These are phyloP conservation scores for Pseudoneurospora amorphoporcata DNA, from an alignment of 495 filamentous ascomycete species.

Conservation along the genomic window DNA sequence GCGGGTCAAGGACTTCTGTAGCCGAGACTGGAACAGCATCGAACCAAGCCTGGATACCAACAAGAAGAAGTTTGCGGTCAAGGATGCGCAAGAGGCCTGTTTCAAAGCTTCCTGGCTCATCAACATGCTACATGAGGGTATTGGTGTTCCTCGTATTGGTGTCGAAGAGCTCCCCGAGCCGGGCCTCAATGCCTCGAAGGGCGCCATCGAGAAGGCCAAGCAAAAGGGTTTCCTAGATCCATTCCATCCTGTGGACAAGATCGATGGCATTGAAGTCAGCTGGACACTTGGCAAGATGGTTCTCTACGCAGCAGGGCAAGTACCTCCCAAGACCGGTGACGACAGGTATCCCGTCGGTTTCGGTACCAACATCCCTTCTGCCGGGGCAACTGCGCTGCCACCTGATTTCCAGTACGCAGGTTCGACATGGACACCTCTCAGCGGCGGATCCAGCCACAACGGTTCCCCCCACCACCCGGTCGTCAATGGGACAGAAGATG, in stretches of 20 bases:
- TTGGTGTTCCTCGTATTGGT: constrained; percentile 85
- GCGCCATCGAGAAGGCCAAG: constrained; percentile 56
- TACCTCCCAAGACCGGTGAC: constrained; percentile 51
- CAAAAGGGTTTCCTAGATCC: constrained; percentile 75
- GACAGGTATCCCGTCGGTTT: constrained; percentile 71
- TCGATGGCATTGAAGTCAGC: constrained; percentile 86
- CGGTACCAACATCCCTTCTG: constrained; percentile 54
- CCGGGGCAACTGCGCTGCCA: constrained; percentile 40
- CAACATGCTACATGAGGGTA: constrained; percentile 89
- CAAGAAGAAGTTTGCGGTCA: constrained; percentile 44
- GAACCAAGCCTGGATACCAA: constrained; percentile 48
- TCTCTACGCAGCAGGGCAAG: constrained; percentile 86
- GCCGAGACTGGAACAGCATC: constrained; percentile 69
- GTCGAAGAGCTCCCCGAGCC: constrained; percentile 45
- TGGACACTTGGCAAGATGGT: constrained; percentile 98
- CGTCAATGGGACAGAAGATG: constrained; percentile 6
- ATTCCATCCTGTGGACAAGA: constrained; percentile 90
- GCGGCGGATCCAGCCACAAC: constrained; percentile 29
- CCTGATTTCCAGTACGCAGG: constrained; percentile 79
- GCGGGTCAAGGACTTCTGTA: constrained; percentile 76
- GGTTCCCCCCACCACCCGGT: constrained; percentile 14
- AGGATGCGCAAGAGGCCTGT: constrained; percentile 74
- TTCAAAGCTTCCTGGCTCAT: constrained; percentile 99
- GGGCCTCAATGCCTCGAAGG: constrained; percentile 65
- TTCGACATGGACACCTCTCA: constrained; percentile 38